phyloP scores from a whole-genome alignment of 2,329 filamentous ascomycete genomes.

The Aspergillus fijiensis region DNA sequence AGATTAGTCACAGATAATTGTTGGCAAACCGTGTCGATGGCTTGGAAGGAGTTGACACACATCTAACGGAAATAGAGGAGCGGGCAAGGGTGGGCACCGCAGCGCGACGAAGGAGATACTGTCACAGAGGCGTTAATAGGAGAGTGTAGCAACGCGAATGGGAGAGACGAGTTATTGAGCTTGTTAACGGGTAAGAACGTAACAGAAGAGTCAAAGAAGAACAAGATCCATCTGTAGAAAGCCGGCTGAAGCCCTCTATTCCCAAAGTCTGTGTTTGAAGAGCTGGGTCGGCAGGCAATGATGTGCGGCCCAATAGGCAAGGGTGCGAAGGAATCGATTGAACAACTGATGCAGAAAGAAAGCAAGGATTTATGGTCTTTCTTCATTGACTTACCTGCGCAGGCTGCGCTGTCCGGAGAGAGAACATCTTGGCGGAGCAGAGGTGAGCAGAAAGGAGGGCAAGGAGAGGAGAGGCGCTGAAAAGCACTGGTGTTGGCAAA shows the following conservation, averaged over 20 bases:
- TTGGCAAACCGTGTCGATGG: background rate
- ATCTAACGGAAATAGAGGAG: constrained; percentile 54
- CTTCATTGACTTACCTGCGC: constrained; percentile 37
- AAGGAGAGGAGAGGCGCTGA: constrained; percentile 9
- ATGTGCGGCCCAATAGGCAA: constrained; percentile 33
- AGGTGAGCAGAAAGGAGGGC: constrained; percentile 18
- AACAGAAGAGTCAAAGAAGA: background rate
- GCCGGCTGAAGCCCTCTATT: background rate
- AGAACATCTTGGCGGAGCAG: constrained; percentile 39
- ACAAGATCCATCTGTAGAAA: background rate
- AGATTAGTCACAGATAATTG: constrained; percentile 21
- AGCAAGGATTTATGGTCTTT: background rate
- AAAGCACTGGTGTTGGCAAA: constrained; percentile 1
- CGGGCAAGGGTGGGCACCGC: constrained; percentile 48
- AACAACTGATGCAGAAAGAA: background rate
- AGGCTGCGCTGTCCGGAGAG: constrained; percentile 40
- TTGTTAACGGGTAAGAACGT: background rate
- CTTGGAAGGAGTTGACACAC: constrained; percentile 44
- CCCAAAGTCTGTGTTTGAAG: background rate
- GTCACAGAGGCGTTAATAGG: constrained; percentile 33
- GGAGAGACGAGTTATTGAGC: constrained; percentile 8
- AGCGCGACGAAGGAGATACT: constrained; percentile 59
- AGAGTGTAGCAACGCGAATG: constrained; percentile 28
- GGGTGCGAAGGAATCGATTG: background rate
- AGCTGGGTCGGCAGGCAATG: constrained; percentile 41